Base-by-base conservation (phyloP, 1,284 basidiomycete species). In the Fistulinella cinereoalba region DNA sequence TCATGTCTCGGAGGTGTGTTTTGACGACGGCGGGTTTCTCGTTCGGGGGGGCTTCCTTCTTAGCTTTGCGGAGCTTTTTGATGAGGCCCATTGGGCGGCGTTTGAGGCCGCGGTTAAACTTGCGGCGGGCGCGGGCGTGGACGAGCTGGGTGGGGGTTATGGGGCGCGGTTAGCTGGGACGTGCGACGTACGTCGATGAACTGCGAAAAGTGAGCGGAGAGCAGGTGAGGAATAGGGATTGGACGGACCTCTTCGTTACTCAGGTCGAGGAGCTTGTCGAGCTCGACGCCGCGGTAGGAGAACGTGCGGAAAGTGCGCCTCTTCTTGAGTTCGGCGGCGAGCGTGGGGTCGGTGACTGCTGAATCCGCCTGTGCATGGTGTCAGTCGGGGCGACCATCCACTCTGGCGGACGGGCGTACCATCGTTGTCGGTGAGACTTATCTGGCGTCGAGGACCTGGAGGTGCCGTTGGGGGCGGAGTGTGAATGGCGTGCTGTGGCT, bases 1-100 rank as follows among this genome's bases (percentile, higher is more conserved):
- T 95, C 96, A 99, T 99, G 79, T 99, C 88, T 69, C 96, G 93
- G 61, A 99, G 80, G 76, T 99, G 97, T 47, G 97, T 99, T 84
- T 98, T 99, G 70, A 99, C 94, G 60, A 94, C 90, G 46, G 91
- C 82, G 54, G 97, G 97, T 81, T 99, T 99, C 78, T 98, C 92
- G 76, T 97, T 97, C 64, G 96, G 91, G 52, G 82, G 90, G 37
- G 94, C 92, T 74, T 98, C 95, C 79, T 96, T 97, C 86, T 99
- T 99, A 56, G 97, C 92, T 76, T 97, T 97, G 72, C 97, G 91
- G 60, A 99, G 82, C 76, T 99, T 98, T 84, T 99, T 99, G 73
- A 99, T 98, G 64, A 99, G 85, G 59, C 93, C 93, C 88, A 99
- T 90, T 44, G 97, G 96, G 72, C 88, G 88, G 76, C 95, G 91